Evolutionary conservation across 352 stramenopile genomes (phyloP).

Genomic region (Phytophthora hibernalis): DNA sequence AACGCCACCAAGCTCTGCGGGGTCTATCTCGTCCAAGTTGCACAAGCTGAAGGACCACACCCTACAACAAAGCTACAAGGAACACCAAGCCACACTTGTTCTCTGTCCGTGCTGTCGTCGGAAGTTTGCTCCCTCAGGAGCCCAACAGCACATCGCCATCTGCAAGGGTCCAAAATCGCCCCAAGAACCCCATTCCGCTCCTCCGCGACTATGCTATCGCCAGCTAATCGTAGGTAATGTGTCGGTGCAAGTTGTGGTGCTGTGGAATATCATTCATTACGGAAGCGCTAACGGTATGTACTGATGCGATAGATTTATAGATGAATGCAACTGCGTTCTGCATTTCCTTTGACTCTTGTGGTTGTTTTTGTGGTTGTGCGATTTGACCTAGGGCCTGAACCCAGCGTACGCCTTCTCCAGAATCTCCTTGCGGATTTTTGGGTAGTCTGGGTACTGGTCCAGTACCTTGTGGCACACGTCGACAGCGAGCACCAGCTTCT

Average conservation of each 20-base stretch:
- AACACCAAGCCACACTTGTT: conserved; percentile 82
- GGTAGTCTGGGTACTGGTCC: conserved; percentile 94
- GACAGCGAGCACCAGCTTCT: conserved; percentile 90
- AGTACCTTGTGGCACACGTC: conserved; percentile 95
- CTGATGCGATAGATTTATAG: conserved; percentile 25
- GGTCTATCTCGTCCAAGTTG: conserved; percentile 19
- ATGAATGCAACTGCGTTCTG: conserved; percentile 29
- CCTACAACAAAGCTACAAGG: conserved; percentile 73
- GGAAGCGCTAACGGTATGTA: conserved; percentile 20
- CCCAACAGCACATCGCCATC: conserved; percentile 87
- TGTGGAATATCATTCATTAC: conserved; percentile 5
- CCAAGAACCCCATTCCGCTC: conserved; percentile 74
- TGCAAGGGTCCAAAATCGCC: conserved; percentile 86
- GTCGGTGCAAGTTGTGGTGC: background rate
- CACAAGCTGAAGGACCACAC: conserved; percentile 65
- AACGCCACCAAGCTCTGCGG: conserved; percentile 23
- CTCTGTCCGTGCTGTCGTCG: conserved; percentile 82
- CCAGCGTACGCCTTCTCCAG: conserved; percentile 90
- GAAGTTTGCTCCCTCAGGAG: conserved; percentile 83
- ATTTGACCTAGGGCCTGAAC: conserved; percentile 80
- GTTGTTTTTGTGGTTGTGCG: conserved; percentile 4
- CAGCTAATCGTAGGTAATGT: conserved; percentile 36
- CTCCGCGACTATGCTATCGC: conserved; percentile 75
- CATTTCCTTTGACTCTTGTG: conserved; percentile 17
- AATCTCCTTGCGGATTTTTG: conserved; percentile 95